Base-by-base conservation (phyloP, 1,284 basidiomycete genomes). In the Apiotrichum akiyoshidainum region DNA sequence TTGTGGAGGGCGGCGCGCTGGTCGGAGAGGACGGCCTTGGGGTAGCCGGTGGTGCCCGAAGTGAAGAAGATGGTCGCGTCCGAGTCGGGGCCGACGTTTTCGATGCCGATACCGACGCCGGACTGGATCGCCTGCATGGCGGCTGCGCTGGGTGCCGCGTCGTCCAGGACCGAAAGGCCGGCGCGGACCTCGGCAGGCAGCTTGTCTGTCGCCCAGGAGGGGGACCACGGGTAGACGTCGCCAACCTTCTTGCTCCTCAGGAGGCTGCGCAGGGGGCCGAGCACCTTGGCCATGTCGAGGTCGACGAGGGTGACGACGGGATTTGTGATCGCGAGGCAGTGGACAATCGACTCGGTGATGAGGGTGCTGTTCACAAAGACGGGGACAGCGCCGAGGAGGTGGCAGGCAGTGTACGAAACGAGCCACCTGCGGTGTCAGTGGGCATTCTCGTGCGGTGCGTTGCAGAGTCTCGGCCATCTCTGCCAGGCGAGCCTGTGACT, bases 61-160 rank as follows among this genome's bases (percentile, higher is more conserved):
- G 74, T 71, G 60, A 73, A 76, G 65, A 74, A 76, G 55, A 74
- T 71, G 37, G 72, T 67, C n/a, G 62, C 74, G 60, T 74, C 74
- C 35, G 66, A 69, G 52, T 76, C 73, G 12, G 70, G 70, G 34
- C 62, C 58, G 5, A 73, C 57, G 1, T 31, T 45, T 26, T 67
- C 64, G 33, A 72, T 26, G 2, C 61, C 69, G 16, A 31, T 31
- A 17, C 46, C 46, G 10, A 17, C 34, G n/a, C 58, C 58, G 16
- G 12, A 16, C 9, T 33, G n/a, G n/a, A 59, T 47, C 7, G 39
- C 46, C n/a, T 33, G 40, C 14, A 53, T 33, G 1, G 46, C 37
- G 11, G 39, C 40, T 14, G 46, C 37, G n/a, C 37, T 40, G 10
- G 51, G 34, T 11, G 17, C 17, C 4, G 34, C n/a, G n/a, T n/a